Evolutionary conservation across 2,329 filamentous ascomycete species (phyloP).

Genomic region (Cryphonectria nitschkei): DNA sequence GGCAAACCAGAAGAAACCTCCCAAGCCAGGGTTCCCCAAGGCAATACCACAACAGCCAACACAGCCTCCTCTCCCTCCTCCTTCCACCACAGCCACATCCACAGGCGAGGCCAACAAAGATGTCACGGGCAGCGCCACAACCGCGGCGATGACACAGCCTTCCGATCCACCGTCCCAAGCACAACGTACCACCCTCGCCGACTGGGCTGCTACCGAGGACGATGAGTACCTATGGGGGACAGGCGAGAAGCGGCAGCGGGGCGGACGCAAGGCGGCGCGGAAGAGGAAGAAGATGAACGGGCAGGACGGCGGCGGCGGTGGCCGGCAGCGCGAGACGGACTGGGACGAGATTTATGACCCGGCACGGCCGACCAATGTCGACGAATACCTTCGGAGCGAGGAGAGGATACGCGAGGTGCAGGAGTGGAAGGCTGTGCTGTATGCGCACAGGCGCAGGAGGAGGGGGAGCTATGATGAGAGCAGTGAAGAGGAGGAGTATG

Average conservation of each 20-base stretch:
- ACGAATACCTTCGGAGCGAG: slow-evolving; percentile 82
- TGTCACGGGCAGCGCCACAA: too few species aligned
- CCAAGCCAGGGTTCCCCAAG: slow-evolving; percentile 64
- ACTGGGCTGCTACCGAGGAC: slow-evolving; percentile 82
- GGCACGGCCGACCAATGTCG: slow-evolving; percentile 77
- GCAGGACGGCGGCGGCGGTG: slow-evolving; percentile 52
- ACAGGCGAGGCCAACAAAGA: slow-evolving; percentile 32
- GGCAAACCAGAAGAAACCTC: slow-evolving; percentile 61
- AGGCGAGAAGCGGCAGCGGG: slow-evolving; percentile 71
- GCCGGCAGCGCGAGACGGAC: slow-evolving; percentile 64
- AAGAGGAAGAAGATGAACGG: slow-evolving; percentile 66
- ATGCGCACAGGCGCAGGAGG: slow-evolving; percentile 65
- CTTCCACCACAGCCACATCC: slow-evolving; percentile 29
- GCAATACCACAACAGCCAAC: slow-evolving; percentile 38
- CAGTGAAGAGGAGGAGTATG: slow-evolving; percentile 41
- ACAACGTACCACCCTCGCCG: slow-evolving; percentile 72
- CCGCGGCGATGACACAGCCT: slow-evolving; percentile 38
- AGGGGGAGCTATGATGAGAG: slow-evolving; percentile 46
- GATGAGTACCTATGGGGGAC: slow-evolving; percentile 76
- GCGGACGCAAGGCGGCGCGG: slow-evolving; percentile 70
- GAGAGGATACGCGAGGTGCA: slow-evolving; percentile 78
- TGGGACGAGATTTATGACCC: slow-evolving; percentile 95
- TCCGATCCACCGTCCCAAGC: slow-evolving; percentile 41
- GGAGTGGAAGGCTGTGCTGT: slow-evolving; percentile 84
- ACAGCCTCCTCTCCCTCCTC: slow-evolving; percentile 32